phyloP scores from a whole-genome alignment of 2,329 filamentous ascomycete species.

The Arthrobotrys pseudoclavata region DNA sequence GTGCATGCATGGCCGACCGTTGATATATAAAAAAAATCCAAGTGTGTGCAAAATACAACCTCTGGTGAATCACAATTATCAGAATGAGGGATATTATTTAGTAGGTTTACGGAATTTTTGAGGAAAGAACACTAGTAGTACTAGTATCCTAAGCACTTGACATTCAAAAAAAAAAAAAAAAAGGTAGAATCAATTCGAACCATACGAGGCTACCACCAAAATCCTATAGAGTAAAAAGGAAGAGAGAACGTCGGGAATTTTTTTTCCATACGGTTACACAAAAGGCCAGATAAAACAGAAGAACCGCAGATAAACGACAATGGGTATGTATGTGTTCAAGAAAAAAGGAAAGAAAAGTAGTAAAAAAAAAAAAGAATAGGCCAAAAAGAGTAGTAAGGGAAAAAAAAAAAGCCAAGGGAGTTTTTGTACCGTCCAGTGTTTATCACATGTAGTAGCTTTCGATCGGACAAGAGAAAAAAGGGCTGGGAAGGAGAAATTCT shows the following conservation, averaged over 20 bases:
- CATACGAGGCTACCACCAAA: background rate
- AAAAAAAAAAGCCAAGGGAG: background rate
- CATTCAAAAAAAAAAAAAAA: no score
- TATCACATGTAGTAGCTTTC: slow-evolving; percentile 18
- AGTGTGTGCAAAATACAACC: background rate
- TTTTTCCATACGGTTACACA: slow-evolving; percentile 18
- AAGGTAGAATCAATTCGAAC: background rate
- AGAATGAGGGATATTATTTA: no score
- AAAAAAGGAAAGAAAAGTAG: slow-evolving; percentile 5
- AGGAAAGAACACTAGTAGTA: no score
- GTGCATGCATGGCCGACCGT: background rate
- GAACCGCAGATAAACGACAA: slow-evolving; percentile 18
- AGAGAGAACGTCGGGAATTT: slow-evolving; percentile 21
- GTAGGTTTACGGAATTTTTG: no score
- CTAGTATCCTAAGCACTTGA: no score
- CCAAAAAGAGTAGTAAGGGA: slow-evolving; percentile 12
- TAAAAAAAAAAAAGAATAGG: background rate
- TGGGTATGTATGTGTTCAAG: slow-evolving; percentile 27
- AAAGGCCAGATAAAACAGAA: slow-evolving; percentile 5
- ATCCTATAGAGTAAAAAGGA: background rate
- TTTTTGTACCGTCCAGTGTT: slow-evolving; percentile 21
- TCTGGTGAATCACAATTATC: background rate
- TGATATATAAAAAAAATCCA: background rate
- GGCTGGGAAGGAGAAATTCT: background rate
- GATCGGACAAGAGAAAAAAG: background rate